A percentile compares a stretch with the other conserved stretches of the same genome.
Evolutionary conservation across 148 eudicot species (phyloP).

Genomic region (Beta vulgaris): DNA sequence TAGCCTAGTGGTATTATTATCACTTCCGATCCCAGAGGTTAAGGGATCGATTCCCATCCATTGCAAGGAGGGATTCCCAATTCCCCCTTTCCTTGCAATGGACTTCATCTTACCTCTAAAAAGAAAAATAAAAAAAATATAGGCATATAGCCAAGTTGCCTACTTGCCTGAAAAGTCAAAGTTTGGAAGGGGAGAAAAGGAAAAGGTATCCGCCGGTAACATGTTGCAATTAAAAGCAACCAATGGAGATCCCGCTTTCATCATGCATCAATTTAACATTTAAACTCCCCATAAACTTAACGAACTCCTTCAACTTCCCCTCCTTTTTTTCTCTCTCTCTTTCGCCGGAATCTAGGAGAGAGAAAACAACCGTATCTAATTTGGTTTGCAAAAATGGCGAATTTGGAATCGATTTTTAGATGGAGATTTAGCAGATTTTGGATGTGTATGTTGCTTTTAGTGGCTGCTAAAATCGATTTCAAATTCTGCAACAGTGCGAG

Average conservation of each 20-base stretch:
- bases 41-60: too few species aligned
- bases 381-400: slow-evolving; percentile 19
- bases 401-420: slow-evolving; percentile 5
- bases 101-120: too few species aligned
- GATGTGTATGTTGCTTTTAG: slow-evolving; percentile 23
- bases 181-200: neutral
- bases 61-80: too few species aligned
- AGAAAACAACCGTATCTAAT: neutral
- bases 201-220: neutral
- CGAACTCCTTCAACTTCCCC: slow-evolving; percentile 8
- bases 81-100: too few species aligned
- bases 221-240: slow-evolving; percentile 1
- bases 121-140: too few species aligned
- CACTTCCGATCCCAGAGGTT: too few species aligned
- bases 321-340: neutral
- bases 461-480: slow-evolving; percentile 24
- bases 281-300: neutral
- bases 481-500: slow-evolving; percentile 38
- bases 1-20: too few species aligned
- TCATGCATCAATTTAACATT: neutral
- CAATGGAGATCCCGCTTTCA: neutral
- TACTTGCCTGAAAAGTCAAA: slow-evolving; percentile 4
- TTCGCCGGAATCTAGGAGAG: neutral
- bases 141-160: too few species aligned
- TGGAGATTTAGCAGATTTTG: slow-evolving; percentile 23